phyloP scores from a whole-genome alignment of 2,329 filamentous ascomycete genomes.

The Colletotrichum sp. region DNA sequence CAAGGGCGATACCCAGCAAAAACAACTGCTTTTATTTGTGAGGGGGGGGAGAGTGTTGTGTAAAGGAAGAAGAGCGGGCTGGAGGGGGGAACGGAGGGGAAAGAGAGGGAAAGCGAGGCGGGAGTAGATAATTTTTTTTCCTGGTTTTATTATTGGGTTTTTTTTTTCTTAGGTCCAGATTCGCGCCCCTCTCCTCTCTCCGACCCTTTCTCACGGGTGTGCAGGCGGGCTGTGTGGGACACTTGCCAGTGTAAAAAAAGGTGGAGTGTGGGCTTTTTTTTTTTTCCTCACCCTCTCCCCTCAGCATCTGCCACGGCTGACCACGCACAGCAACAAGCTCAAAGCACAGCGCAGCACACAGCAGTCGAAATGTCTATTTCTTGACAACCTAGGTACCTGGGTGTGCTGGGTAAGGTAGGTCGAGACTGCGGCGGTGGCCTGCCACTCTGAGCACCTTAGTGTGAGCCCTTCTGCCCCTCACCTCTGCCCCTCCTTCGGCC shows the following conservation, averaged over 20 bases:
- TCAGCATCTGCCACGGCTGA: neutral
- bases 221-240: neutral
- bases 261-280: neutral
- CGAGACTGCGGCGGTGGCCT: neutral
- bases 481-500: neutral
- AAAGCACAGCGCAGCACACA: neutral
- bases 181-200: slow-evolving; percentile 8
- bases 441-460: neutral
- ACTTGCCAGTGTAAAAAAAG: slow-evolving; percentile 10
- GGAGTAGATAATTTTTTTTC: slow-evolving; percentile 25
- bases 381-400: neutral
- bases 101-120: slow-evolving; percentile 23
- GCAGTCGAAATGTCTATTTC: neutral
- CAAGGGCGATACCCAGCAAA: slow-evolving; percentile 21
- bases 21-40: slow-evolving; percentile 17
- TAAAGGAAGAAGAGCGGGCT: slow-evolving; percentile 21
- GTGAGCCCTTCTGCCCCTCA: neutral
- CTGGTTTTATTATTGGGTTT: slow-evolving; percentile 25
- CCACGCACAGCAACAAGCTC: neutral
- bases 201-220: neutral
- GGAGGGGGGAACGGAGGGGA: slow-evolving; percentile 19
- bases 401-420: neutral
- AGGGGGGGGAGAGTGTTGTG: slow-evolving; percentile 15
- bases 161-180: slow-evolving; percentile 16
- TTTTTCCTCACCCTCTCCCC: neutral